Conservation (phyloP, 352 stramenopile species). For the Phytophthora fragariae region DNA sequence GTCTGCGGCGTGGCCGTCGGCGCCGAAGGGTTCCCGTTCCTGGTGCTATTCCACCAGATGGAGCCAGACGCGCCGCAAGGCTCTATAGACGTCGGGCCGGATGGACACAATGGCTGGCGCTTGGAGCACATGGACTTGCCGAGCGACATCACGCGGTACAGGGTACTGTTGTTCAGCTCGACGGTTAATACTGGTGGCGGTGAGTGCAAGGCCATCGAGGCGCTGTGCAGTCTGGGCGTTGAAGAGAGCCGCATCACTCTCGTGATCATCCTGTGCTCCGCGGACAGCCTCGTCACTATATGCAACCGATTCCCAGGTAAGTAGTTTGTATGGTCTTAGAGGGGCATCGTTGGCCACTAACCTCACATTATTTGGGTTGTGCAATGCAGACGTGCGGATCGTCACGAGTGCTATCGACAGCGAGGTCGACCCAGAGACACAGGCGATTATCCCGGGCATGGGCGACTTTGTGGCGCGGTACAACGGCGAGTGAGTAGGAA, state of each 20-base stretch:
- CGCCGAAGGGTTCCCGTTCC: slow-evolving; percentile 47
- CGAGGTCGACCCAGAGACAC: slow-evolving; percentile 28
- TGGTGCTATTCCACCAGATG: slow-evolving; percentile 57
- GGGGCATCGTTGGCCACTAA: not conserved
- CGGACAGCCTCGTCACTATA: slow-evolving; percentile 39
- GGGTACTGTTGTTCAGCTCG: slow-evolving; percentile 47
- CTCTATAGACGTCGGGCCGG: slow-evolving; percentile 35
- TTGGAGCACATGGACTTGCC: slow-evolving; percentile 46
- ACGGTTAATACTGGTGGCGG: slow-evolving; percentile 33
- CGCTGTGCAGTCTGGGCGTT: slow-evolving; percentile 34
- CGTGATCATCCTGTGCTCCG: slow-evolving; percentile 39
- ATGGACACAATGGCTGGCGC: slow-evolving; percentile 7
- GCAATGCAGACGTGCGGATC: slow-evolving; percentile 32
- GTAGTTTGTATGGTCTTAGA: not conserved
- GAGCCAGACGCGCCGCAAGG: slow-evolving; percentile 45
- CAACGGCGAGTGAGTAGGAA: slow-evolving; percentile 23
- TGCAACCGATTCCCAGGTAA: slow-evolving; percentile 48
- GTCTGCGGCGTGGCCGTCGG: slow-evolving; percentile 54
- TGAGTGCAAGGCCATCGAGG: slow-evolving; percentile 45
- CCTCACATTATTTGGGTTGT: not conserved
- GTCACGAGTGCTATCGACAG: slow-evolving; percentile 45
- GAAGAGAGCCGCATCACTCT: slow-evolving; percentile 45
- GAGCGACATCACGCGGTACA: slow-evolving; percentile 31
- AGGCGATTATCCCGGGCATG: slow-evolving; percentile 41
- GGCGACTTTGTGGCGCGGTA: slow-evolving; percentile 55